Conservation (phyloP, 2,329 filamentous ascomycete species). For the Aspergillus fijiensis region DNA sequence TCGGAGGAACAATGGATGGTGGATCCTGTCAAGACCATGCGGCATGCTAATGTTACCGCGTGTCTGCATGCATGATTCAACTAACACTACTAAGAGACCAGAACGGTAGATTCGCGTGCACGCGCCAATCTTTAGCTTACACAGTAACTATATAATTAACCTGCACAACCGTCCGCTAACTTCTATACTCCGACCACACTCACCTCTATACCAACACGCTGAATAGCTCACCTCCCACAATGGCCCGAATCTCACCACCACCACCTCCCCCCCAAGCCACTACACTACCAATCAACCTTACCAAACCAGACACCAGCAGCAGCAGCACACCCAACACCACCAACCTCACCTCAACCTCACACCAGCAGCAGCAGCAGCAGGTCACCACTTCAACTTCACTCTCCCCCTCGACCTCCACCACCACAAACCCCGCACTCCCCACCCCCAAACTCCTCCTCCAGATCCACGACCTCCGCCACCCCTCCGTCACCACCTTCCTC, state of each 20-base stretch:
- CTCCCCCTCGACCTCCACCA: slow-evolving; percentile 19
- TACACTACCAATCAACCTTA: background rate
- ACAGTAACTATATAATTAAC: background rate
- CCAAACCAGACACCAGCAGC: background rate
- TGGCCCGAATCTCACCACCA: background rate
- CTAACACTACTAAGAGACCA: background rate
- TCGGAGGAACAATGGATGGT: background rate
- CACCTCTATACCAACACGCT: background rate
- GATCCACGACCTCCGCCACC: slow-evolving; percentile 49
- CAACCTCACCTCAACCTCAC: background rate
- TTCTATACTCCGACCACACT: background rate
- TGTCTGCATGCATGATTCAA: background rate
- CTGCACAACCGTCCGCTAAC: background rate
- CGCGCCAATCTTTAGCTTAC: background rate
- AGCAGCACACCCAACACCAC: slow-evolving; percentile 2
- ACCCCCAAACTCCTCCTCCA: slow-evolving; percentile 39
- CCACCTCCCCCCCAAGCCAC: background rate
- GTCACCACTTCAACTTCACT: slow-evolving; percentile 22
- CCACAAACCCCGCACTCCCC: slow-evolving; percentile 13
- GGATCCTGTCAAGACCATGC: background rate
- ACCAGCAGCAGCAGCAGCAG: background rate
- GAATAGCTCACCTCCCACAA: background rate
- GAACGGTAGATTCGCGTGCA: background rate
- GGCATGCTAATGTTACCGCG: background rate
- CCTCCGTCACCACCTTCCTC: slow-evolving; percentile 58